phyloP scores from a whole-genome alignment of 495 filamentous ascomycete genomes.

The Annulohypoxylon nitens region DNA sequence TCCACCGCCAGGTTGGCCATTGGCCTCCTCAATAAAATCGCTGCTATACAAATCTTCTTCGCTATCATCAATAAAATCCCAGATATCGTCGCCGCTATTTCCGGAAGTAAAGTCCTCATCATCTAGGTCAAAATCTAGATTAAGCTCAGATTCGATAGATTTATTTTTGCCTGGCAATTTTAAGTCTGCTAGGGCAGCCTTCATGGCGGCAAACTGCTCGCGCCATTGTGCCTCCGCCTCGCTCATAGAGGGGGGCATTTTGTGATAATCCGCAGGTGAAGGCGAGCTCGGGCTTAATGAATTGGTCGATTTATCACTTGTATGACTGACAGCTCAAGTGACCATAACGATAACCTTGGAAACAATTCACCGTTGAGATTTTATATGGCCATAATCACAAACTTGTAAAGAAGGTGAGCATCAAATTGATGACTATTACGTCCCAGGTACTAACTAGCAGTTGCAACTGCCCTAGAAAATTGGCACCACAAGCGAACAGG shows the following conservation, averaged over 20 bases:
- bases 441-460: too few species aligned
- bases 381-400: neutral
- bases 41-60: constrained; percentile 69
- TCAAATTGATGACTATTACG: constrained; percentile 13
- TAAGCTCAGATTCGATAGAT: constrained; percentile 31
- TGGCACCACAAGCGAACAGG: neutral
- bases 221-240: constrained; percentile 59
- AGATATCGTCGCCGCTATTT: constrained; percentile 81
- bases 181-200: constrained; percentile 58
- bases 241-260: constrained; percentile 50
- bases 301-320: neutral
- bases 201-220: constrained; percentile 62
- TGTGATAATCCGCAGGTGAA: neutral
- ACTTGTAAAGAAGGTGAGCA: neutral
- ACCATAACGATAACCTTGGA: neutral
- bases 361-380: neutral
- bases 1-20: constrained; percentile 37
- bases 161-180: constrained; percentile 44
- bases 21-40: constrained; percentile 56
- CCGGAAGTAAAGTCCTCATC: constrained; percentile 72
- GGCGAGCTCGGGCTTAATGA: neutral
- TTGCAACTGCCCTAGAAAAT: neutral
- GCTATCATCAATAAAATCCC: constrained; percentile 85
- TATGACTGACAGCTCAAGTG: neutral
- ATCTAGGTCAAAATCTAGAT: constrained; percentile 62